Base-by-base conservation (phyloP, 306 rosid genomes). In the Cucurbita maxima region DNA sequence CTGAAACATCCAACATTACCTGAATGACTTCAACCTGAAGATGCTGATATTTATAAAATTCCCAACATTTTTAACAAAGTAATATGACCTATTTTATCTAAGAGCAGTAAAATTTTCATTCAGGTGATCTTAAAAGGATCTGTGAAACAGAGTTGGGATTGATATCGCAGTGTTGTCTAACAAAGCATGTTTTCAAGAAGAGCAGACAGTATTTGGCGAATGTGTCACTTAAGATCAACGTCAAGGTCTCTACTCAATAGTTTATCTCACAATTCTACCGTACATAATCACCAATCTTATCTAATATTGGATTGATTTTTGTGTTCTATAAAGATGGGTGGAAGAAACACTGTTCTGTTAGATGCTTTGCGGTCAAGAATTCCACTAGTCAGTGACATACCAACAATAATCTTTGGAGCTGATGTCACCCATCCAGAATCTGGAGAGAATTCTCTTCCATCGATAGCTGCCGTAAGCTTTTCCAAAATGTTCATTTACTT, bases 381-480 rank as follows among this genome's bases (percentile, higher is more conserved):
- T 73, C 92, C 96, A 62, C 63, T 89, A 77, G 96, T 89, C 78
- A 89, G 90, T 80, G 96, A 87, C 83, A 80, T 86, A 70, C 96
- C 96, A 73, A 89, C 96, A 8, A 89, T 89, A 50, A 85, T 89
- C 64, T 89, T 87, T 77, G 96, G 96, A 78, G 96, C 92, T 75
- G 96, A 89, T 81, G 96, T 89, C 57, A 84, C 90, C 74, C 92
- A 89, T 81, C 90, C 96, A 22, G 87, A 89, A 71, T 75, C 82
- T 15, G 87, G 89, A 76, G 96, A 89, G 76, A 89, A 89, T 58
- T 78, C 85, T 77, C 79, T 80, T 80, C 96, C 96, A 20, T 89
- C 96, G 34, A 85, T 87, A 77, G 92, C 96, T 37, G 96, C 96
- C 45, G 92, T 89, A 45, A 67, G 73, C 38, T 45, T 67, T 45